Conservation (phyloP, 257 asterid species). For the Rubia yunnanensis region DNA sequence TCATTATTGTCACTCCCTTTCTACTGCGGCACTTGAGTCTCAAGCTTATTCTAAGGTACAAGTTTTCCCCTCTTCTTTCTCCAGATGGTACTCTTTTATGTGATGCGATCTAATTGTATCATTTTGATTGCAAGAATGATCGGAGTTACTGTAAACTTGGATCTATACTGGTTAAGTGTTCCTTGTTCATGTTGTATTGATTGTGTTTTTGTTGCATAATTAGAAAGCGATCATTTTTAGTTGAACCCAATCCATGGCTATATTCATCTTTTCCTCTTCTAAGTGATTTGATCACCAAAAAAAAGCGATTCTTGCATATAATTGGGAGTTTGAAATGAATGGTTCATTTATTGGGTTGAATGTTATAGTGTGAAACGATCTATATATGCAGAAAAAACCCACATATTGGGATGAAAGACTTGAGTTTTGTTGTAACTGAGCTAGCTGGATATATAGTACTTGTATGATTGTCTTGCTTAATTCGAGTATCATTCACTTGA, state of each 20-base stretch:
- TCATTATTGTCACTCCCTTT: not conserved
- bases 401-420: not conserved
- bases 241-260: not conserved
- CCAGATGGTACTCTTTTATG: not conserved
- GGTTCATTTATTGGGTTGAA: not conserved
- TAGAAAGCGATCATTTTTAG: not conserved
- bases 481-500: not conserved
- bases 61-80: not conserved
- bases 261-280: not conserved
- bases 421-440: not conserved
- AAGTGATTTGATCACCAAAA: not conserved
- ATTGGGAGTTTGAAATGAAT: not conserved
- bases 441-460: not conserved
- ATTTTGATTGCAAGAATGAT: not conserved
- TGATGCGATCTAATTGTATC: not conserved
- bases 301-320: not conserved
- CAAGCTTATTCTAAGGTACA: not conserved
- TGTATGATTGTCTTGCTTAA: not conserved
- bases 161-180: not conserved
- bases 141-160: not conserved
- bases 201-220: not conserved
- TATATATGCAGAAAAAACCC: not conserved
- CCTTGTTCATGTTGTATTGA: not conserved
- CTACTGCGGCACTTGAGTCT: slow-evolving; percentile 2
- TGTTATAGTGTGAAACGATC: not conserved